These are phyloP conservation scores for Cardiospermum halicacabum DNA, from an alignment of 345 rosid species.

Conservation along the genomic window DNA sequence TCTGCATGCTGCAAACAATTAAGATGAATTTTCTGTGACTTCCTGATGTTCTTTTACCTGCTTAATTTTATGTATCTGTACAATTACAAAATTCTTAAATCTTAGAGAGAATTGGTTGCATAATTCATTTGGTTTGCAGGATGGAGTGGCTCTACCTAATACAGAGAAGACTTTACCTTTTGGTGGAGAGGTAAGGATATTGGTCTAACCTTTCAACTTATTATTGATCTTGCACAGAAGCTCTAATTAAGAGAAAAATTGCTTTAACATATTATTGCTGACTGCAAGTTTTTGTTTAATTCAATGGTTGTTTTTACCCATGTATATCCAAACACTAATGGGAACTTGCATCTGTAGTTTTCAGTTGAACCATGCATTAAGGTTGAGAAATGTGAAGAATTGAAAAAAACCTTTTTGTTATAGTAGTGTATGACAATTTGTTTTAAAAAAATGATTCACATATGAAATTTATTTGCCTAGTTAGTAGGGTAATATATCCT, in stretches of 20 bases:
- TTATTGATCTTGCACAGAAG: slow-evolving; percentile 5
- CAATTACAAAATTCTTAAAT: neutral
- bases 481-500: neutral
- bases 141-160: slow-evolving; percentile 88
- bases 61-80: neutral
- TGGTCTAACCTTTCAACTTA: slow-evolving; percentile 17
- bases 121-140: slow-evolving; percentile 43
- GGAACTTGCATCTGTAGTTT: neutral
- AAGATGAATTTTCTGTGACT: neutral
- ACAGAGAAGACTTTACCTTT: slow-evolving; percentile 88
- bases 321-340: neutral
- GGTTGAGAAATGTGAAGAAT: slow-evolving; percentile 1
- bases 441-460: neutral
- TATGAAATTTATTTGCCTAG: neutral
- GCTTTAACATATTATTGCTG: slow-evolving; percentile 4
- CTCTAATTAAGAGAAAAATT: slow-evolving; percentile 10
- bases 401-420: neutral
- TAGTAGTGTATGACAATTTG: neutral
- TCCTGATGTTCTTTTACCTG: neutral
- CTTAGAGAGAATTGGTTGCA: slow-evolving; percentile 1
- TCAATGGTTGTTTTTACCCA: neutral
- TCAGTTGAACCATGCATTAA: neutral
- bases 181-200: slow-evolving; percentile 80
- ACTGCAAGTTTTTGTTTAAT: neutral
- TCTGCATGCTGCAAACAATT: neutral